phyloP scores from a whole-genome alignment of 208 protist genomes.

The Phytomonas sp. region DNA sequence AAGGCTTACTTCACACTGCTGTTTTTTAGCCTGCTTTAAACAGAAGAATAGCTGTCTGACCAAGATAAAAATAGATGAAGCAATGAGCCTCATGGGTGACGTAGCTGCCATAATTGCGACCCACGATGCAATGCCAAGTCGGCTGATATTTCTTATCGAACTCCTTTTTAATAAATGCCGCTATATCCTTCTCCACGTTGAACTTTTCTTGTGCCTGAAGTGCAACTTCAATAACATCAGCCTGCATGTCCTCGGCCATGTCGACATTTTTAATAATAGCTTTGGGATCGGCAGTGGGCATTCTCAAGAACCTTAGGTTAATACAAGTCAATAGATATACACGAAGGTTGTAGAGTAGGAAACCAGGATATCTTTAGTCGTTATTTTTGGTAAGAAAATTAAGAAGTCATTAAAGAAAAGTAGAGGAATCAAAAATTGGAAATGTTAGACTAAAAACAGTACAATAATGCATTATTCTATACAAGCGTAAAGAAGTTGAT shows the following conservation, averaged over 20 bases:
- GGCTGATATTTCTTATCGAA: conserved; percentile 99
- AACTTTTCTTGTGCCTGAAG: conserved; percentile 98
- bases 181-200: conserved; percentile 99
- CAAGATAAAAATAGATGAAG: conserved; percentile 99
- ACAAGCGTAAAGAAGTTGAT: too few species aligned
- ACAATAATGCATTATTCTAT: neutral
- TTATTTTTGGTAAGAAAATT: neutral
- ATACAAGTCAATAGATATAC: conserved; percentile 4
- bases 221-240: conserved; percentile 97
- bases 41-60: conserved; percentile 98
- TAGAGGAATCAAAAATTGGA: too few species aligned
- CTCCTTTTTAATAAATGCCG: conserved; percentile 99
- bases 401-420: neutral
- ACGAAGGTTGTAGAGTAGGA: neutral
- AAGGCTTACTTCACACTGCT: neutral
- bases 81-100: conserved; percentile 99
- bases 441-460: conserved; percentile 4
- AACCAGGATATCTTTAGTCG: neutral
- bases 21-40: conserved; percentile 88
- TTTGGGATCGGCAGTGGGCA: conserved; percentile 55
- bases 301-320: neutral
- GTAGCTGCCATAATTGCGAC: conserved; percentile 99
- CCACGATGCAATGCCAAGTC: conserved; percentile 99
- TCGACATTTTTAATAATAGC: conserved; percentile 93
- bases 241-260: conserved; percentile 96